A percentile compares a stretch with the other conserved stretches of the same genome.
These are phyloP conservation scores for Colletotrichum endophyticum DNA, from an alignment of 2,329 filamentous ascomycete genomes.

Conservation along the genomic window DNA sequence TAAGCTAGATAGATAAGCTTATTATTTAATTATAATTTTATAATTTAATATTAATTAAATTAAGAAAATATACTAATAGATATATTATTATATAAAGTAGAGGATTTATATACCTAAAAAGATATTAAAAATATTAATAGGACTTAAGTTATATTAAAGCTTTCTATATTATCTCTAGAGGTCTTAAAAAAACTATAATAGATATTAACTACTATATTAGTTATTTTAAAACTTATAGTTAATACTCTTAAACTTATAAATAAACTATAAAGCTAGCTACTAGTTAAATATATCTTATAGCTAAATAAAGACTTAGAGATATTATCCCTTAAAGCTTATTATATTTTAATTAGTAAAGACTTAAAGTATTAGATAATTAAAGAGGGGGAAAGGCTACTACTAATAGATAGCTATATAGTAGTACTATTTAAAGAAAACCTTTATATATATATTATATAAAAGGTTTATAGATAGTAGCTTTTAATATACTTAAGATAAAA, in stretches of 20 bases:
- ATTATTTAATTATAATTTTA: not conserved
- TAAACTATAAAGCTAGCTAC: too few species aligned
- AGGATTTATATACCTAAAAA: not conserved
- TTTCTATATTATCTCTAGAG: not conserved
- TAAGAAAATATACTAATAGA: not conserved
- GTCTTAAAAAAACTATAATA: rapidly evolving
- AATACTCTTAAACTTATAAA: too few species aligned
- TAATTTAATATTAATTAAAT: rapidly evolving
- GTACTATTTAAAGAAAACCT: not conserved
- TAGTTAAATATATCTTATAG: too few species aligned
- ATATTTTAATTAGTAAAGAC: too few species aligned
- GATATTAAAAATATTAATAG: not conserved
- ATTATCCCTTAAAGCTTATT: too few species aligned
- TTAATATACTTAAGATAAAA: not conserved
- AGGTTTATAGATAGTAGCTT: not conserved
- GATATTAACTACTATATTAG: not conserved
- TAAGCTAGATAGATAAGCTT: not conserved
- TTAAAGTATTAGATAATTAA: not conserved
- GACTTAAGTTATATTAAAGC: not conserved
- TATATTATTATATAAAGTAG: not conserved
- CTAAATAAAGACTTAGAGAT: too few species aligned
- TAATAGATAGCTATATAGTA: not conserved
- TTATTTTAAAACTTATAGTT: not conserved
- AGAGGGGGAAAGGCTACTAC: not conserved
- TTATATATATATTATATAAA: not conserved